Conservation (phyloP, 192 early-diverging fungal species). For the Mortierella alpina region DNA sequence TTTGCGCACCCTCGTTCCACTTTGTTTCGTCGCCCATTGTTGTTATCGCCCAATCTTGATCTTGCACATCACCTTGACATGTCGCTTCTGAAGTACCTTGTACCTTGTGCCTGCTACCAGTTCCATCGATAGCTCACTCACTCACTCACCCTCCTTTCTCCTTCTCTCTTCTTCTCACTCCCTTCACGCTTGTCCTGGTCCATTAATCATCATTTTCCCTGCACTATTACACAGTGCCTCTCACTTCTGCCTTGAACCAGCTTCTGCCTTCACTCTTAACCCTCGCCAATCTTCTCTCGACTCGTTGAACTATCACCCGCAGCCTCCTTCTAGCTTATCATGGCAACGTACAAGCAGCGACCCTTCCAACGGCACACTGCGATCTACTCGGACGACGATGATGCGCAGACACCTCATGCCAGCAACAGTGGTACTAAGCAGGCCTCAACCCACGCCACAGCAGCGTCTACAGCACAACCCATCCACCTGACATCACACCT, state of each 20-base stretch:
- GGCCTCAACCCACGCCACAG: not conserved
- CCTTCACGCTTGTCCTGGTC: too few species aligned
- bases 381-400: conserved; percentile 30
- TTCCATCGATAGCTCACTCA: not conserved
- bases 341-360: conserved; percentile 51
- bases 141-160: conserved; percentile 2
- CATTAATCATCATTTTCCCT: not conserved
- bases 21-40: too few species aligned
- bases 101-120: too few species aligned
- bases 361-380: conserved; percentile 29
- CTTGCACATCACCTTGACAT: too few species aligned
- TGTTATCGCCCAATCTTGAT: too few species aligned
- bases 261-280: not conserved
- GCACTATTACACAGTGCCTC: not conserved
- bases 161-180: not conserved
- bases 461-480: not conserved
- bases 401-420: conserved; percentile 6
- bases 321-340: not conserved
- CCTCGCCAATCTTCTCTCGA: not conserved
- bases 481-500: conserved; percentile 6
- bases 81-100: too few species aligned
- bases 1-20: too few species aligned
- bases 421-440: not conserved
- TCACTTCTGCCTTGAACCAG: not conserved
- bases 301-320: not conserved